Base-by-base conservation (phyloP, 73 alveolate species). In the Stentor coeruleus region DNA sequence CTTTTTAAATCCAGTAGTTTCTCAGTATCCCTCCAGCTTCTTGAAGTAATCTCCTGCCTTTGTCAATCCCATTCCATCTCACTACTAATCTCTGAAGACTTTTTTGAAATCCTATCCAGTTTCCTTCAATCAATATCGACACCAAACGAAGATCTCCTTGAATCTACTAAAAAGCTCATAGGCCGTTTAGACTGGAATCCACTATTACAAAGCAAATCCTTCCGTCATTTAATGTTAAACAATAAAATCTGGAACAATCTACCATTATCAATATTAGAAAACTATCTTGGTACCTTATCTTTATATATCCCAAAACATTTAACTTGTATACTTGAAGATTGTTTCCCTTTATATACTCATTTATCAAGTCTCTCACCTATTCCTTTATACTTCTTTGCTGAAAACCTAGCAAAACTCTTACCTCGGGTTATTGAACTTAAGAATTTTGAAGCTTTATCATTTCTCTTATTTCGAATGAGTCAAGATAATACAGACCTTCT, bases 131-230 rank as follows among this genome's bases (percentile, higher is more conserved):
- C 79, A 28, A 26, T 66, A 26, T 14, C n/a, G 15, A 26, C 11
- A 40, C 79, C 79, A 26, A 66, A 26, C 33, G 79, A 66, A 66
- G 79, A 66, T 28, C 79, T 66, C 33, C 33, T 66, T 28, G 79
- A 66, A 66, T 20, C 79, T 20, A 26, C 33, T 20, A 66, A 66
- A 33, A 66, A 31, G 33, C 26, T 66, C 79, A 66, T 66, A 28
- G 79, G 42, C 20, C n/a, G 37, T 1, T 2, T 66, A 26, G 79
- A 66, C 49, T 66, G 79, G 37, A 66, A 66, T 40, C n/a, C 42
- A 37, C 36, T 28, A 14, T 66, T 20, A 11, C 79, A 66, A 31
- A 20, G 37, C 26, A 26, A 66, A 33, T 20, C 79, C 33, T 66
- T 66, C 11, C n/a, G 2, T 28, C n/a, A 31, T 2, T 31, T 66